A percentile compares a stretch with the other conserved stretches of the same genome.
phyloP scores from a whole-genome alignment of 306 rosid genomes.

The Dalbergia cochinchinensis region DNA sequence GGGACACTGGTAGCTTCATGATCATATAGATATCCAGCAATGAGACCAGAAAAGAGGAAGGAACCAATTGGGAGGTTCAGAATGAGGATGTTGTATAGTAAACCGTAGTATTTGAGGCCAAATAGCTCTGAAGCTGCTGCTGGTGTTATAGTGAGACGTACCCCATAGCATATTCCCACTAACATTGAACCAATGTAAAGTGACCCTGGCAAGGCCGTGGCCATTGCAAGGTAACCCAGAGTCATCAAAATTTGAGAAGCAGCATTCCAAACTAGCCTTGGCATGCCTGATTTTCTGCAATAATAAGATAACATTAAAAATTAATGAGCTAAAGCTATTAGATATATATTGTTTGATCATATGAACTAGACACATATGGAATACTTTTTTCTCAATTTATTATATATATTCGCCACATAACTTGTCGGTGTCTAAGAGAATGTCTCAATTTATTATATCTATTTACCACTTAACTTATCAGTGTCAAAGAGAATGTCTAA shows the following conservation, averaged over 20 bases:
- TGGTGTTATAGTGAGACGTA: constrained; percentile 43
- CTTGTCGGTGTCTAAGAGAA: no score
- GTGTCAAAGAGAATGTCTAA: no score
- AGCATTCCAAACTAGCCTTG: constrained; percentile 52
- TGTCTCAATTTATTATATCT: no score
- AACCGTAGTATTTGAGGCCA: constrained; percentile 55
- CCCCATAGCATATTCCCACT: constrained; percentile 52
- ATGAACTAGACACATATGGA: no score
- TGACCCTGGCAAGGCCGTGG: constrained; percentile 54
- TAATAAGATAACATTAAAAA: not conserved
- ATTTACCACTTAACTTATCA: no score
- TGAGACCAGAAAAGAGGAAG: constrained; percentile 52
- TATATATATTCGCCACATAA: no score
- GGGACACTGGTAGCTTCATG: constrained; percentile 44
- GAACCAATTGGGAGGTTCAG: constrained; percentile 56
- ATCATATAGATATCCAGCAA: constrained; percentile 54
- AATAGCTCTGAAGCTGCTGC: constrained; percentile 53
- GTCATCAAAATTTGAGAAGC: constrained; percentile 46
- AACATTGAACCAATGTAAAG: constrained; percentile 48
- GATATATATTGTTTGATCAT: no score
- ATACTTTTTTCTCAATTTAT: no score
- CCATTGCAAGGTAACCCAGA: constrained; percentile 44
- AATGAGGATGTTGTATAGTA: constrained; percentile 50
- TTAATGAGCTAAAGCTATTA: not conserved
- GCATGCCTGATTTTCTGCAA: constrained; percentile 43